Conservation (phyloP, 495 filamentous ascomycete species). For the Oidiodendron maius region DNA sequence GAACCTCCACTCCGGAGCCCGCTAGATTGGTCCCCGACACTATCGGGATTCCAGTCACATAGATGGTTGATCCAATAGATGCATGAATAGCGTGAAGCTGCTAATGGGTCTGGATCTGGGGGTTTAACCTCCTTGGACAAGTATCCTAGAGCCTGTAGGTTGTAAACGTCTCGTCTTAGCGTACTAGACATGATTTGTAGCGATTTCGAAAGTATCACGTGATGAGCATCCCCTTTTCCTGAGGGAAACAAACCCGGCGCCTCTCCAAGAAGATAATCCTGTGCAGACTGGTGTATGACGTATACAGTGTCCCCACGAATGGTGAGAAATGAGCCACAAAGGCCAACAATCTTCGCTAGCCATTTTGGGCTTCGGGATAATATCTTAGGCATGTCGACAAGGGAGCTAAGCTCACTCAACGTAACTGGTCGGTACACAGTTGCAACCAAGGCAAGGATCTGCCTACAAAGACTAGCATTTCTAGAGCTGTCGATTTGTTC, state of each 20-base stretch:
- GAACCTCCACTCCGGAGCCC: constrained; percentile 5
- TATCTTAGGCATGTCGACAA: constrained; percentile 2
- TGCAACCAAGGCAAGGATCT: background rate
- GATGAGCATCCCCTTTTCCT: background rate
- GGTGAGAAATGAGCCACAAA: constrained; percentile 26
- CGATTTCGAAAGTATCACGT: background rate
- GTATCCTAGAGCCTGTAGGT: background rate
- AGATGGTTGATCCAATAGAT: background rate
- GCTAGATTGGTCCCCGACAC: background rate
- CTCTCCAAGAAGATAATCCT: constrained; percentile 24
- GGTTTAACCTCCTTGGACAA: background rate
- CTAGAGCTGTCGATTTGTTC: constrained; percentile 17
- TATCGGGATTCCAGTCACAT: background rate
- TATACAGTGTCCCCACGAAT: constrained; percentile 20
- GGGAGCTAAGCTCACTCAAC: constrained; percentile 3
- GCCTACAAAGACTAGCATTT: constrained; percentile 16
- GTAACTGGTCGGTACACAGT: constrained; percentile 10
- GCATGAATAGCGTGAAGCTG: constrained; percentile 4
- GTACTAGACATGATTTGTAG: background rate
- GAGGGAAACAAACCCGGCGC: background rate
- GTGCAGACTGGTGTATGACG: constrained; percentile 28
- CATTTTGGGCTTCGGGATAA: constrained; percentile 10
- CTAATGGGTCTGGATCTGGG: constrained; percentile 1
- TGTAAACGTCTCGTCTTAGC: constrained; percentile 5
- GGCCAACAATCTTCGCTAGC: constrained; percentile 17